Evolutionary conservation across 1,139 yeast species (phyloP).

Genomic region (Keqinozyma sinolaborantium): DNA sequence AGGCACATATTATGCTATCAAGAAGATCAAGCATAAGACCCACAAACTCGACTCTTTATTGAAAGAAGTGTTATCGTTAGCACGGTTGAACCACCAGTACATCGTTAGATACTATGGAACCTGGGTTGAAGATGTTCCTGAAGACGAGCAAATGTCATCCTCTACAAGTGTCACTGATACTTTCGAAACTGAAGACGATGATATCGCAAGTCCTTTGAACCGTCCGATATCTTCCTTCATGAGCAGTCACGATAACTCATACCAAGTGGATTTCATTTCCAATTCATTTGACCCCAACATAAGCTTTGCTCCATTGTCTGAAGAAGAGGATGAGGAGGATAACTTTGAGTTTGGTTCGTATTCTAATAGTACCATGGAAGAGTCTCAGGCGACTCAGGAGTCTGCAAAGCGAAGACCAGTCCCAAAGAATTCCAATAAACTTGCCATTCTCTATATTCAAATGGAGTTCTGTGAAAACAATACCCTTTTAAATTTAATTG

Average conservation of each 20-base stretch:
- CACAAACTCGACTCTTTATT: constrained; percentile 76
- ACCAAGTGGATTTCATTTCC: constrained; percentile 62
- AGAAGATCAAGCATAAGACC: constrained; percentile 81
- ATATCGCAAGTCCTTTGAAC: constrained; percentile 16
- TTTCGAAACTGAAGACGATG: constrained; percentile 15
- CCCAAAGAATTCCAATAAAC: constrained; percentile 1
- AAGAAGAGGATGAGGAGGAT: constrained; percentile 18
- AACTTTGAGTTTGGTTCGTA: constrained; percentile 28
- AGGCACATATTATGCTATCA: constrained; percentile 92
- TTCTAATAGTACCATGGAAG: constrained; percentile 9
- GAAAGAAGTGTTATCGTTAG: constrained; percentile 87
- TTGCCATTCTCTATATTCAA: constrained; percentile 72
- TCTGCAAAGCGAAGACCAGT: constrained; percentile 12
- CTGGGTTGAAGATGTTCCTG: constrained; percentile 77
- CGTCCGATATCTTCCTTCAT: constrained; percentile 28
- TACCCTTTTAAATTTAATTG: constrained; percentile 78
- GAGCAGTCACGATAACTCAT: constrained; percentile 31
- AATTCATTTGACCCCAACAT: constrained; percentile 60
- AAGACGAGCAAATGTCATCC: constrained; percentile 4
- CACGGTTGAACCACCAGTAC: constrained; percentile 89
- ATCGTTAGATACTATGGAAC: constrained; percentile 96
- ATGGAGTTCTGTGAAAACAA: constrained; percentile 99
- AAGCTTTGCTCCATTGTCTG: constrained; percentile 51
- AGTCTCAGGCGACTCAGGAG: constrained; percentile 6
- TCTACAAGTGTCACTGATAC: constrained; percentile 8